Base-by-base conservation (phyloP, 2,329 filamentous ascomycete genomes). In the Trichophyton benhamiae region DNA sequence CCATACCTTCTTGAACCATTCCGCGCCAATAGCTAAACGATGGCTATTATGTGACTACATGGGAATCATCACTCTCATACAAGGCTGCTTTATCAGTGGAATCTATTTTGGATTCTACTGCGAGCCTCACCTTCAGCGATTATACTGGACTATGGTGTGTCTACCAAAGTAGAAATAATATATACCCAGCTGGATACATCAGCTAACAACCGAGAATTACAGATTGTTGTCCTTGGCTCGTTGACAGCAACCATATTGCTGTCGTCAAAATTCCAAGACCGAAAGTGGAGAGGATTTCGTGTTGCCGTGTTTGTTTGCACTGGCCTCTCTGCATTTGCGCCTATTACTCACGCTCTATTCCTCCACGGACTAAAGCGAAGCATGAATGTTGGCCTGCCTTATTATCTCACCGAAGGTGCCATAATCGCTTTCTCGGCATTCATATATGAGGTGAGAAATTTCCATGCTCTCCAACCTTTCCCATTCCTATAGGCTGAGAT, bases 61-160 rank as follows among this genome's bases (percentile, higher is more conserved):
- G 3, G 72, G 72, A 0, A 74, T 74, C 36, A 58, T 74, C 3
- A 64, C 64, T 2, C 66, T 72, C 11, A 74, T 71, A 9, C 57
- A 74, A 22, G 72, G 72, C 1, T 67, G 67, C 58, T 74, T 75
- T 61, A 65, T 74, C 17, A 71, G 67, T 17, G 71, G 72, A 1
- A 67, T 74, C 30, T 70, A 72, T 60, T 70, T 73, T 49, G 72
- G 68, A 3, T 75, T 74, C 57, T 72, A 72, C 55, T 73, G 72
- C 60, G 65, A 70, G 33, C 68, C 69, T 1, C 8, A 52, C 3
- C 61, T 72, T 6, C 67, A 68, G 48, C 64, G 61, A 5, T 57
- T 67, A 1, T 73, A 74, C 62, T 77, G 74, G 74, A 63, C 62
- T 25, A 72, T 76, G 67, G 72, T 72, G 42, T 33, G 68, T 65